phyloP scores from a whole-genome alignment of 805 yeast genomes.

The Saturnispora serradocipensis region DNA sequence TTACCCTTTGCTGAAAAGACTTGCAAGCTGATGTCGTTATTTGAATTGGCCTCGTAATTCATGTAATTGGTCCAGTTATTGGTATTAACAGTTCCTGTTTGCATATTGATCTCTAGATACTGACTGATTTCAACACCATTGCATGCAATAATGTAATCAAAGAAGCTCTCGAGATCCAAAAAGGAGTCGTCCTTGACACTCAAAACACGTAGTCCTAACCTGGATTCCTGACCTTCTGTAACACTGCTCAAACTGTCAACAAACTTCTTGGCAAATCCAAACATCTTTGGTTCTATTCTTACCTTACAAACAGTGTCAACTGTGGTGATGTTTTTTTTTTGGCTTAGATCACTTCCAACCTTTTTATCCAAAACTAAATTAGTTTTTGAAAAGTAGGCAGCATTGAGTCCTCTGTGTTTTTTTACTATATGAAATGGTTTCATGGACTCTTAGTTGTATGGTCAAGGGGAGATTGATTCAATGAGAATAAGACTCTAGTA shows the following conservation, averaged over 20 bases:
- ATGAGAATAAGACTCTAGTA: neutral
- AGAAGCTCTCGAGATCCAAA: constrained; percentile 58
- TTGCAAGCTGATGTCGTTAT: constrained; percentile 37
- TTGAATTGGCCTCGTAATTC: constrained; percentile 22
- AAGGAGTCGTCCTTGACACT: constrained; percentile 43
- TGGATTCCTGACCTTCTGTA: constrained; percentile 17
- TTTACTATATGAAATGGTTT: neutral
- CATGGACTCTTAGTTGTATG: neutral
- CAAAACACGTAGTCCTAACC: constrained; percentile 51
- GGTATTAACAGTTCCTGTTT: constrained; percentile 15
- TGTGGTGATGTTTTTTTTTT: neutral
- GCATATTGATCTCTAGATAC: constrained; percentile 17
- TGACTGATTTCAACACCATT: constrained; percentile 44
- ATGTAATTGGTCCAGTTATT: constrained; percentile 19
- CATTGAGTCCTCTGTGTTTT: neutral
- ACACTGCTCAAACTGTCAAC: constrained; percentile 31
- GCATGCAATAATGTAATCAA: constrained; percentile 76
- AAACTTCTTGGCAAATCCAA: constrained; percentile 55
- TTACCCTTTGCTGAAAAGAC: constrained; percentile 92
- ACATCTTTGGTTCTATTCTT: constrained; percentile 27
- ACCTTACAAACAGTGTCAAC: neutral
- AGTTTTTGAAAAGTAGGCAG: neutral
- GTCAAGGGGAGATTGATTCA: neutral
- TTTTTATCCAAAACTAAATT: neutral
- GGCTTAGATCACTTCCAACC: neutral